phyloP scores from a whole-genome alignment of 768 basidiomycete genomes.

The Collybia nuda region DNA sequence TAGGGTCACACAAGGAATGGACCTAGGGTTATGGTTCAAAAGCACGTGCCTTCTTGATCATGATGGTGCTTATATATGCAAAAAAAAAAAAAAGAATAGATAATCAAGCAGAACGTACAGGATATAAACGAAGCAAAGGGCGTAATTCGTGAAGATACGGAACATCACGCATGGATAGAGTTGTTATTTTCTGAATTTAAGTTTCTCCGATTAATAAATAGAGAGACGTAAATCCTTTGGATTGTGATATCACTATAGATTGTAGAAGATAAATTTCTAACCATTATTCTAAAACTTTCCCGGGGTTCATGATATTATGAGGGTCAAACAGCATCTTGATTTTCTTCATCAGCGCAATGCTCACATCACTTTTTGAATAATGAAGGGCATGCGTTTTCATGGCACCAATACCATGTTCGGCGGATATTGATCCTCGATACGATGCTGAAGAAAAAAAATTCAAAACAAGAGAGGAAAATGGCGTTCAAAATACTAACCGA shows the following conservation, averaged over 20 bases:
- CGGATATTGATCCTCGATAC: slow-evolving; percentile 89
- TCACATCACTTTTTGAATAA: slow-evolving; percentile 81
- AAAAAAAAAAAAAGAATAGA: too few relatives aligned
- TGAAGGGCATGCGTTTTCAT: slow-evolving; percentile 91
- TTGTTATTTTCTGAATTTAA: slow-evolving; percentile 14
- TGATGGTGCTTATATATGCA: too few relatives aligned
- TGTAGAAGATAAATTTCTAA: too few relatives aligned
- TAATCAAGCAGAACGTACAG: too few relatives aligned
- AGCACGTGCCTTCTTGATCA: slow-evolving; percentile 19
- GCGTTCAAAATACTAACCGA: slow-evolving; percentile 48
- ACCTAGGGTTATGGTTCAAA: slow-evolving; percentile 32
- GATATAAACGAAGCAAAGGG: too few relatives aligned
- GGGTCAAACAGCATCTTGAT: slow-evolving; percentile 91
- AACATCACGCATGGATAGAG: too few relatives aligned
- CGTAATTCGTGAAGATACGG: too few relatives aligned
- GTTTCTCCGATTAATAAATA: too few relatives aligned
- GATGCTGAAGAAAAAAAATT: slow-evolving; percentile 49
- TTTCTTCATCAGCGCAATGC: slow-evolving; percentile 86
- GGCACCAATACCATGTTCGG: slow-evolving; percentile 95
- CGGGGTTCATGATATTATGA: slow-evolving; percentile 89
- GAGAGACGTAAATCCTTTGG: background rate
- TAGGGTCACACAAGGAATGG: slow-evolving; percentile 25
- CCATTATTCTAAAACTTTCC: slow-evolving; percentile 64
- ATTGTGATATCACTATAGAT: too few relatives aligned
- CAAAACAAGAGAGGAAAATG: background rate